Evolutionary conservation across 805 yeast genomes (phyloP), one percentile per base, ranked within the genome.

Genomic region (Candida namnaoensis): DNA sequence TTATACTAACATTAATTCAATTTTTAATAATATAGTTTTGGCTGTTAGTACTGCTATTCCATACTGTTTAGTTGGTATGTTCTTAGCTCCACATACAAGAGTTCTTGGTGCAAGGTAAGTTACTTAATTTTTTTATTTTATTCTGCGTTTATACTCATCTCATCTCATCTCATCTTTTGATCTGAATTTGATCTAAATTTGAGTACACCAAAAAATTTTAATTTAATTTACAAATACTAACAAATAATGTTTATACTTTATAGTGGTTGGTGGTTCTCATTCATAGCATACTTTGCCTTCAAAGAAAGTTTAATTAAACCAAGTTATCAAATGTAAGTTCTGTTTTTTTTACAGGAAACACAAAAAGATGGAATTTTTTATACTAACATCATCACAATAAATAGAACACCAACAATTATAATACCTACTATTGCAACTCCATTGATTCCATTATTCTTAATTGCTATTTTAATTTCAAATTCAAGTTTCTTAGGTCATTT

Each of bases 401-500:
- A 8, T 38, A 38, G 40, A 36, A 49, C 68, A 8, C 59, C 68
- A 23, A 66, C 67, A 14, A 49, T 65, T 32, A 56, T 65, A 8
- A 56, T 85, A 14, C 88, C 88, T 28, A 82, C 91, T 0, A 54
- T 76, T 42, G 60, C 66, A 41, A 47, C 73, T 2, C 95, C 95
- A 13, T 65, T 82, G 34, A 49, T 73, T 24, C 49, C 73, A 19
- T 63, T 85, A 47, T 47, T 78, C 1, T 15, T 76, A 8, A 60
- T 74, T 37, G 68, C 76, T 2, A 42, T 83, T 7, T 36, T 82
- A 26, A 56, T 80, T 35, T 90, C 95, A 1, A 71, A 75, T 8
- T 73, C 87, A 5, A 78, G 88, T 43, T 78, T 85, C 49, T 64
- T 82, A 49, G 93, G 95, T 30, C 95, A 87, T 57, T 64, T 77